Percentiles rank a stretch among this genome's conserved stretches.
phyloP scores from a whole-genome alignment of 2,329 filamentous ascomycete genomes.

The Simplicillium sp. region DNA sequence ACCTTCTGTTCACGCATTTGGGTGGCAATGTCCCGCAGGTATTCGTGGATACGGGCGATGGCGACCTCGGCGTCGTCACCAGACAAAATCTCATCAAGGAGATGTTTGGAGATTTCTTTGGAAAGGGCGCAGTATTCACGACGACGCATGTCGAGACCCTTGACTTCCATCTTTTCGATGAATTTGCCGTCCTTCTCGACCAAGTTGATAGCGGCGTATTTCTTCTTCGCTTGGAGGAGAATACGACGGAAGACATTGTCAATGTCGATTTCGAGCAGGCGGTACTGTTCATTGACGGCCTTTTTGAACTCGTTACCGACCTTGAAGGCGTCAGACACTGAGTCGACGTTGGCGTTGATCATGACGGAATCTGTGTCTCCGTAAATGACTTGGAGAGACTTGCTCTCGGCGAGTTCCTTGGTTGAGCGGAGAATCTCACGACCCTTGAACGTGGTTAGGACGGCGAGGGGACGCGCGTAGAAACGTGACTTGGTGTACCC shows the following conservation, averaged over 20 bases:
- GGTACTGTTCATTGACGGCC: constrained; percentile 89
- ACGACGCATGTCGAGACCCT: constrained; percentile 95
- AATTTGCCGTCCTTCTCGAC: constrained; percentile 83
- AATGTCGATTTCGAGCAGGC: constrained; percentile 90
- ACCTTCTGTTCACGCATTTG: constrained; percentile 79
- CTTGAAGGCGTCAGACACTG: constrained; percentile 78
- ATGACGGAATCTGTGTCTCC: constrained; percentile 99
- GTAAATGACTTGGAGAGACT: constrained; percentile 90
- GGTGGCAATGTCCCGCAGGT: constrained; percentile 71
- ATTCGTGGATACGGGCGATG: constrained; percentile 84
- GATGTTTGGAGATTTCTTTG: constrained; percentile 83
- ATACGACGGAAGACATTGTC: constrained; percentile 95
- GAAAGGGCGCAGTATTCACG: constrained; percentile 94
- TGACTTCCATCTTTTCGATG: constrained; percentile 92
- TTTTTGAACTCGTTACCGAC: constrained; percentile 93
- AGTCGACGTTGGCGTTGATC: constrained; percentile 98
- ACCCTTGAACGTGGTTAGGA: constrained; percentile 94
- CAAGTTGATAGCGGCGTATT: constrained; percentile 95
- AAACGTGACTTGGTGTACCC: constrained; percentile 96
- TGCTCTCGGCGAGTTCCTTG: constrained; percentile 88
- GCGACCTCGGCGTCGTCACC: constrained; percentile 86
- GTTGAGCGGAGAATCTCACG: constrained; percentile 95
- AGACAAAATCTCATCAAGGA: constrained; percentile 90
- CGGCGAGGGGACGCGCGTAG: constrained; percentile 87
- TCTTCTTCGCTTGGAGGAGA: constrained; percentile 94